Evolutionary conservation across 495 filamentous ascomycete species (phyloP).

Genomic region (Haplographium delicatum): DNA sequence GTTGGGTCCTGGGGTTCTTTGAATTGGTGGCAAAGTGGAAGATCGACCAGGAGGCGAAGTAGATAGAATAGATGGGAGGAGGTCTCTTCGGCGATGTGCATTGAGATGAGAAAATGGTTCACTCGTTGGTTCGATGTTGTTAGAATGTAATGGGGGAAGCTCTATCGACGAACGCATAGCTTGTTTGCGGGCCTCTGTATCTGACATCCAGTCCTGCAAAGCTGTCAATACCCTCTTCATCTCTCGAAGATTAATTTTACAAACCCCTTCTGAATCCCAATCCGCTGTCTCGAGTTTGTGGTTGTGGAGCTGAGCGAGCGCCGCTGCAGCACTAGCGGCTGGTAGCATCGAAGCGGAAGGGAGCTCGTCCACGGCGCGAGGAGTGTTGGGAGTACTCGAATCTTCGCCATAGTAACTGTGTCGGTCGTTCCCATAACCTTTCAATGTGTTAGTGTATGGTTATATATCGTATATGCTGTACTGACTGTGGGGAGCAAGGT

Average conservation of each 20-base stretch:
- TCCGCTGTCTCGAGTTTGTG: slow-evolving; percentile 67
- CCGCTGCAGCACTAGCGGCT: slow-evolving; percentile 76
- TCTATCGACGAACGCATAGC: slow-evolving; percentile 56
- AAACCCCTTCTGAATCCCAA: slow-evolving; percentile 81
- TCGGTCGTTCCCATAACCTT: slow-evolving; percentile 38
- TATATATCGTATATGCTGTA: slow-evolving; percentile 4
- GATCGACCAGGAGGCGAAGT: slow-evolving; percentile 81
- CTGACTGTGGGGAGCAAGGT: slow-evolving; percentile 23
- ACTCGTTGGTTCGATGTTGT: slow-evolving; percentile 59
- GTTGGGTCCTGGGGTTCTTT: slow-evolving; percentile 49
- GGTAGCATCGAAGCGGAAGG: slow-evolving; percentile 54
- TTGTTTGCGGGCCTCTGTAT: slow-evolving; percentile 47
- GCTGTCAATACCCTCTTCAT: slow-evolving; percentile 12
- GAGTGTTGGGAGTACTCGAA: slow-evolving; percentile 65
- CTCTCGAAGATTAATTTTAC: slow-evolving; percentile 25
- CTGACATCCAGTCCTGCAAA: slow-evolving; percentile 36
- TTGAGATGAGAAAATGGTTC: slow-evolving; percentile 61
- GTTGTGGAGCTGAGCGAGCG: slow-evolving; percentile 80
- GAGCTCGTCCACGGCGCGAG: slow-evolving; percentile 67
- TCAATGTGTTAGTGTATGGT: slow-evolving; percentile 19
- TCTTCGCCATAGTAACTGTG: slow-evolving; percentile 54
- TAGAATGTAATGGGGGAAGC: slow-evolving; percentile 59
- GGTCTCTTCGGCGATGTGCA: slow-evolving; percentile 56
- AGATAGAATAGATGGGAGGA: slow-evolving; percentile 75
- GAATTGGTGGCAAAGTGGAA: slow-evolving; percentile 77